Evolutionary conservation across 768 basidiomycete species (phyloP).

Genomic region (Antrodiella citrinella): DNA sequence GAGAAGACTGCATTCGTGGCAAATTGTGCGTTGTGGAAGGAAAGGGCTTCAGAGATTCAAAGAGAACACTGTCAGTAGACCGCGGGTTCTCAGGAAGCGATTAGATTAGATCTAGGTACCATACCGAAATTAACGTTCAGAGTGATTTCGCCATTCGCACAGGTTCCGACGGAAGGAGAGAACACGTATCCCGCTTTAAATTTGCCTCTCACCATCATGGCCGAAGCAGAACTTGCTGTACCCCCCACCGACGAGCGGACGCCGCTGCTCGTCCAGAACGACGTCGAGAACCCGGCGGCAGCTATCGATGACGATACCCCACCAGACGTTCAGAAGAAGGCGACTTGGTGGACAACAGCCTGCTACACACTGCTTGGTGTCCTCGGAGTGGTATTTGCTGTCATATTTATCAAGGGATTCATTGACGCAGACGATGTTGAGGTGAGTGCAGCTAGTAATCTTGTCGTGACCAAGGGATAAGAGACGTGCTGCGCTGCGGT

Average conservation of each 20-base stretch:
- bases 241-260: conserved; percentile 6
- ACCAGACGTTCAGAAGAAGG: conserved; percentile 12
- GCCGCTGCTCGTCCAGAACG: conserved; percentile 7
- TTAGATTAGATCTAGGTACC: no score
- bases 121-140: conserved; percentile 2
- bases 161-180: not conserved
- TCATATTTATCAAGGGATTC: conserved; percentile 59
- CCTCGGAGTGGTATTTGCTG: conserved; percentile 31
- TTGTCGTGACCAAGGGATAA: not conserved
- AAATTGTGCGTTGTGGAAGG: no score
- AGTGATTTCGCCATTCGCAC: not conserved
- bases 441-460: conserved; percentile 41
- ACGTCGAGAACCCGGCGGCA: conserved; percentile 5
- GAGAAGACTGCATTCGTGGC: no score
- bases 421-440: conserved; percentile 61
- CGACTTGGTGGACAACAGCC: conserved; percentile 20
- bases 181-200: not conserved
- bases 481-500: no score
- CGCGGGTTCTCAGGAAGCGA: no score
- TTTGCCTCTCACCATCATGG: no score
- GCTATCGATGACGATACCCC: conserved; percentile 8
- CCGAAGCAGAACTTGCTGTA: no score
- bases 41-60: no score
- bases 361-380: conserved; percentile 29
- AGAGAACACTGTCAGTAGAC: no score